Base-by-base conservation (phyloP, 2,329 filamentous ascomycete species). In the Talaromyces sp. region DNA sequence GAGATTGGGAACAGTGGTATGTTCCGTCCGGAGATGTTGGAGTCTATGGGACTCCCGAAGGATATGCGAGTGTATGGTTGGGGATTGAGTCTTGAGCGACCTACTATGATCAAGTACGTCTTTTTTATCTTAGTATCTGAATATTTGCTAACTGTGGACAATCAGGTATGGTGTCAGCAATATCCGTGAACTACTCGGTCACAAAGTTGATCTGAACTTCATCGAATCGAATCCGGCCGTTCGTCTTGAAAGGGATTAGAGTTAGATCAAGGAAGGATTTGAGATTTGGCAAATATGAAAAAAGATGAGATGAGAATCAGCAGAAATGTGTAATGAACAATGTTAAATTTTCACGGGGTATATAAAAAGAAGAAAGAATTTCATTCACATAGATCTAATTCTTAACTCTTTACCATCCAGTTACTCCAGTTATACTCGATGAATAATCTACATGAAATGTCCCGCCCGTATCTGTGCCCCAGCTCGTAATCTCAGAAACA, bases 1-100 rank as follows among this genome's bases (percentile, higher is more conserved):
- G 94, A 97, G 78, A 97, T 97, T 71, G 94, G 94, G 60, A 97
- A 99, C 79, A 93, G 88, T 67, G 94, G 94, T 63, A 97, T 99
- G 92, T 99, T 99, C 85, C 83, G 94, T 64, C 92, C 94, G 1
- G 94, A 99, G 77, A 97, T 97, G 93, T 76, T 97, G 69, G 89
- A 96, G 76, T 81, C 91, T 5, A 96, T 97, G 92, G 93, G 93
- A 35, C 76, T 97, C 69, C 92, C 92, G 22, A 91, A 87, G 76
- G 89, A 96, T 69, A 85, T 97, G 85, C 81, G 89, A 62, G 92
- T 97, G 9, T 97, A 96, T 71, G 94, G 94, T 35, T 97, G 91
- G 83, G 94, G 94, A 37, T 77, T 99, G 70, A 90, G 86, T 73
- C 76, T 99, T 70, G 94, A 99, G 81, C 80, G 94, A 67, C 94